Conservation (phyloP, 305 asterid genomes). For the Fraxinus dipetala region DNA sequence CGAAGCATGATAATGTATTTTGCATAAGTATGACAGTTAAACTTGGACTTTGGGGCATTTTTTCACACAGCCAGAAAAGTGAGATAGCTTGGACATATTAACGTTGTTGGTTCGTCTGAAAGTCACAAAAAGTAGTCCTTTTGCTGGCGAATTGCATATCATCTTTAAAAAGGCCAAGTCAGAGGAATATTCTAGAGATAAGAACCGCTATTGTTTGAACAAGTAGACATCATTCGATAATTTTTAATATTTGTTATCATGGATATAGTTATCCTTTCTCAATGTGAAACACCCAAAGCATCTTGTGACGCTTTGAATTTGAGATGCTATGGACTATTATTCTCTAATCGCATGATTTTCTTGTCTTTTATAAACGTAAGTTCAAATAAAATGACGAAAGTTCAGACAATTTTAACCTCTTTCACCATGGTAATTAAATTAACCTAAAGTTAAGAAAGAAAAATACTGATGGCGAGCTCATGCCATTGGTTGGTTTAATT, state of each 20-base stretch:
- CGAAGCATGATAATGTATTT: not conserved
- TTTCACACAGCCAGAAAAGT: not conserved
- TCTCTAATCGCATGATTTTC: not conserved
- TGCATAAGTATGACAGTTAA: not conserved
- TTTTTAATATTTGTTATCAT: not conserved
- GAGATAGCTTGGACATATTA: not conserved
- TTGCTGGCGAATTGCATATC: conserved; percentile 24
- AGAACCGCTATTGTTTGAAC: conserved; percentile 10
- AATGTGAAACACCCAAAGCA: not conserved
- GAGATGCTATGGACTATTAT: not conserved
- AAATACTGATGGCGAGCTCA: not conserved
- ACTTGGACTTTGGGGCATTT: not conserved
- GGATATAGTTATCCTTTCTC: not conserved
- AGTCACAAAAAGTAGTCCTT: not conserved
- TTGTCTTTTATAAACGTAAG: not conserved
- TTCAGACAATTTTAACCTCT: not conserved
- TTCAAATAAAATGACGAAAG: not conserved
- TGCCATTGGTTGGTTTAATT: not conserved
- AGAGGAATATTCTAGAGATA: conserved; percentile 25
- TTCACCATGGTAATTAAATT: not conserved
- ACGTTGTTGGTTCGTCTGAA: not conserved
- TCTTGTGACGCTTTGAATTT: not conserved
- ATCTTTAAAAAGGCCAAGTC: conserved; percentile 19
- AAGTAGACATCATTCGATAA: not conserved
- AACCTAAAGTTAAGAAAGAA: not conserved